Conservation (phyloP, 139 green algal species). For the Chlorella vulgaris region DNA sequence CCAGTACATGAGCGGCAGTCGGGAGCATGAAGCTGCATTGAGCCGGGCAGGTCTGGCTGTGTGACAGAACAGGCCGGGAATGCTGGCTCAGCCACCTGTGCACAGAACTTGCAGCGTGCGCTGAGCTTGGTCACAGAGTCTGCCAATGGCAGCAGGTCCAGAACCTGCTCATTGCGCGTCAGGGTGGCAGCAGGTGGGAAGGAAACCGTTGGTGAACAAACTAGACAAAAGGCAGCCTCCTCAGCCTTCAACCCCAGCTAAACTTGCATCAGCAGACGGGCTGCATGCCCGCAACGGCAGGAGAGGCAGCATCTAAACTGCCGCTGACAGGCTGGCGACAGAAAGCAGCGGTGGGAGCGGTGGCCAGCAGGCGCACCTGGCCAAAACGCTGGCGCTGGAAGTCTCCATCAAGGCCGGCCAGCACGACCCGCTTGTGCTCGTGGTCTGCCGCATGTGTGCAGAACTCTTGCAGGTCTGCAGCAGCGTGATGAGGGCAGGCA, state of each 20-base stretch:
- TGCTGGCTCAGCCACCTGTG: not conserved
- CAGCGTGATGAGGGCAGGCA: not conserved
- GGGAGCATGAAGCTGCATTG: not conserved
- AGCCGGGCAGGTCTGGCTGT: too few species aligned
- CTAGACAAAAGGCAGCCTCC: not conserved
- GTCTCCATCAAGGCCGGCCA: conserved; percentile 81
- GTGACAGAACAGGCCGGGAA: not conserved
- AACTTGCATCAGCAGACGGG: not conserved
- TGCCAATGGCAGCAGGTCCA: conserved; percentile 77
- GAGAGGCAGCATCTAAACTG: not conserved
- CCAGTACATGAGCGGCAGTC: not conserved
- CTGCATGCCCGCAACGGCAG: not conserved
- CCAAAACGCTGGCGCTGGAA: conserved; percentile 72
- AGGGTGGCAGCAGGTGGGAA: not conserved
- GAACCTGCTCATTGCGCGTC: conserved; percentile 44
- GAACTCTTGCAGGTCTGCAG: conserved; percentile 70
- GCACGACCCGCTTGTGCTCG: conserved; percentile 66
- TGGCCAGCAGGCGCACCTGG: conserved; percentile 30
- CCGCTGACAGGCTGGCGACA: not conserved
- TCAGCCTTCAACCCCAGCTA: not conserved
- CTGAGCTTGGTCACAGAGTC: conserved; percentile 80
- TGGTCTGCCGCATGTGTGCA: conserved; percentile 66
- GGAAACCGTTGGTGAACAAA: too few species aligned
- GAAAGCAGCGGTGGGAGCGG: too few species aligned
- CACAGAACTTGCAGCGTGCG: conserved; percentile 72